Base-by-base conservation (phyloP, 163 green algal species). In the Chlorella variabilis region DNA sequence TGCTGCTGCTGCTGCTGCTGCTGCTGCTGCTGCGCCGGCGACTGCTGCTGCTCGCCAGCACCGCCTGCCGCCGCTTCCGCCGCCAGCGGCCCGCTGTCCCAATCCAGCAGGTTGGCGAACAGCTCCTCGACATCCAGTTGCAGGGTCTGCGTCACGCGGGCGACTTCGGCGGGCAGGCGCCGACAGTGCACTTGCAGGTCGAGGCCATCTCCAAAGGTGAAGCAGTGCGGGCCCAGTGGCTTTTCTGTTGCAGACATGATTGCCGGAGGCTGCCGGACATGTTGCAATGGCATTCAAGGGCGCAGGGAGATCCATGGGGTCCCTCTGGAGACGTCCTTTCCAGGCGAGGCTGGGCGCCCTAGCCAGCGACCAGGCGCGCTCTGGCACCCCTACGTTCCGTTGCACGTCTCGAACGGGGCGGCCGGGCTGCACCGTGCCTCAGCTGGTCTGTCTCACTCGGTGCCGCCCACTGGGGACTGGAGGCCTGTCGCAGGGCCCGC, bases 91-190 rank as follows among this genome's bases (percentile, higher is more conserved):
- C 29, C 39, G 17, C 23, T 71, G 58, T 62, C 75, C 75, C 75
- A 81, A 29, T 71, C 59, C 39, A 81, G 75, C 21, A 81, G 58
- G 8, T 38, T 62, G 2, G 75, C 58, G 34, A 71, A 71, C 41
- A 81, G 59, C 59, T 81, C 75, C 20, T 81, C 75, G 15, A 81
- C 75, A 61, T 81, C 75, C 29, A 81, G 75, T 39, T 81, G 75
- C 29, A 81, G 75, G 20, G 75, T 81, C 39, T 81, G 75, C 29
- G 75, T 81, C 29, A 81, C 75, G 3, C 63, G 62, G 2, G 76
- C 33, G 31, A 82, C 62, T 20, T 82, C 75, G 4, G 65, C 29
- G 5, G 75, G 75, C 61, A 74, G 23, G 20, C 75, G 41, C 20
- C 75, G 75, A 42, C 75, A 81, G 21, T 38, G 31, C 41, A 81